Evolutionary conservation across 23 red algal species (phyloP).

Genomic region (Gracilariopsis chorda): DNA sequence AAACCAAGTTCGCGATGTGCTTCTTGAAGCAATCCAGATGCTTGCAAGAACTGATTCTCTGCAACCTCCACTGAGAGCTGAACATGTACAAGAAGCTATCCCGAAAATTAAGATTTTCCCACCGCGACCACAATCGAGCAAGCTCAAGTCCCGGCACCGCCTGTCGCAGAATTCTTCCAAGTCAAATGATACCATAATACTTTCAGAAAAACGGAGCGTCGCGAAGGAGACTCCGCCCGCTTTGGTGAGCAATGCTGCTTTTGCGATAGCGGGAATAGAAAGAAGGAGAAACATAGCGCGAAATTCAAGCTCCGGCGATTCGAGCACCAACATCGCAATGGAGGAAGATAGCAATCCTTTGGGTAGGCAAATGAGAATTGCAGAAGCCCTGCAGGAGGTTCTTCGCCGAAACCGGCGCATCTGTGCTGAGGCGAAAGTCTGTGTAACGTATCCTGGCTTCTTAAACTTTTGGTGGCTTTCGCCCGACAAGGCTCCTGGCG

Average conservation of each 20-base stretch:
- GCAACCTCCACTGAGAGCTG: background rate
- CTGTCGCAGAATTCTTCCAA: too few relatives aligned
- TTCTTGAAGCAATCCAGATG: background rate
- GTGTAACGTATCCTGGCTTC: slow-evolving; percentile 41
- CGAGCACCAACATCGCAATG: background rate
- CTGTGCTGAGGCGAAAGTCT: background rate
- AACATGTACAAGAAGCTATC: background rate
- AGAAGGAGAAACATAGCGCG: background rate
- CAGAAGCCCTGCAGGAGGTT: background rate
- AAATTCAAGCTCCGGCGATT: background rate
- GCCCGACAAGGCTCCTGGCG: background rate
- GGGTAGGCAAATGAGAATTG: slow-evolving; percentile 20
- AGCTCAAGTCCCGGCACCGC: too few relatives aligned
- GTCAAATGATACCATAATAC: background rate
- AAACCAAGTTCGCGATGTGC: background rate
- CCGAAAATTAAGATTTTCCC: slow-evolving; percentile 30
- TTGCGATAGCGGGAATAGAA: slow-evolving; percentile 13
- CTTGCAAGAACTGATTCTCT: background rate
- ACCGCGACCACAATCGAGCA: background rate
- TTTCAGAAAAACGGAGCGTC: background rate
- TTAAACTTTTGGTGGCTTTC: slow-evolving; percentile 37
- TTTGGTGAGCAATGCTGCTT: slow-evolving; percentile 12
- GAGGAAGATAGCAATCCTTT: background rate
- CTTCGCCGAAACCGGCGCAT: background rate
- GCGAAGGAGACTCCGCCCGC: background rate